phyloP scores from a whole-genome alignment of 2,329 filamentous ascomycete species.

The Tolypocladium ophioglossoides region DNA sequence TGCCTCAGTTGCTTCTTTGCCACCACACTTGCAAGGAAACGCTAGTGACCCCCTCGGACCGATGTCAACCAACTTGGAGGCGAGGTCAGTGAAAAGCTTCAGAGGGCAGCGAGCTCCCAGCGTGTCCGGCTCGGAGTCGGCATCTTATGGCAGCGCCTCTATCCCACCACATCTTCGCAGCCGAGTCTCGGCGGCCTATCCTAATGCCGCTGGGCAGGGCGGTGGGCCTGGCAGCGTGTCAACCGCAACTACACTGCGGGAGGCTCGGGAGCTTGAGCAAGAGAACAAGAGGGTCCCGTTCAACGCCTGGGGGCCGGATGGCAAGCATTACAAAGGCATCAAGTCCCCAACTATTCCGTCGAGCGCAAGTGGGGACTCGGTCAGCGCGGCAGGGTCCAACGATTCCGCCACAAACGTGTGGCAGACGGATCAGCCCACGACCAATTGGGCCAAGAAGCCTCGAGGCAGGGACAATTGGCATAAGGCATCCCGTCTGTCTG shows the following conservation, averaged over 20 bases:
- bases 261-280: slow-evolving; percentile 4
- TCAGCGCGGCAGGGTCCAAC: neutral
- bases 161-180: neutral
- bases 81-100: neutral
- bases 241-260: slow-evolving; percentile 18
- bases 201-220: neutral
- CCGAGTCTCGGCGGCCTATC: neutral
- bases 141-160: neutral
- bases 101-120: neutral
- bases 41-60: no score
- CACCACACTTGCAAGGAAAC: slow-evolving; percentile 3
- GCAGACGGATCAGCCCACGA: neutral
- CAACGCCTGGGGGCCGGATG: slow-evolving; percentile 21
- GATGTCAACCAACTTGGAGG: neutral
- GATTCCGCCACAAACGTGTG: neutral
- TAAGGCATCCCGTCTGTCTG: slow-evolving; percentile 7
- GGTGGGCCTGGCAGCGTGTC: slow-evolving; percentile 10
- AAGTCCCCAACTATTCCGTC: slow-evolving; percentile 15
- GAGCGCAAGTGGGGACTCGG: slow-evolving; percentile 5
- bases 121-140: neutral
- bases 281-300: slow-evolving; percentile 5
- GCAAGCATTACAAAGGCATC: slow-evolving; percentile 8
- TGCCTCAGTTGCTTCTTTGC: neutral
- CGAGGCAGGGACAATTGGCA: slow-evolving; percentile 12
- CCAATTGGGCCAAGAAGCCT: neutral